Evolutionary conservation across 768 basidiomycete genomes (phyloP), one percentile per base, ranked within the genome.

Genomic region (Mycena rebaudengoi): DNA sequence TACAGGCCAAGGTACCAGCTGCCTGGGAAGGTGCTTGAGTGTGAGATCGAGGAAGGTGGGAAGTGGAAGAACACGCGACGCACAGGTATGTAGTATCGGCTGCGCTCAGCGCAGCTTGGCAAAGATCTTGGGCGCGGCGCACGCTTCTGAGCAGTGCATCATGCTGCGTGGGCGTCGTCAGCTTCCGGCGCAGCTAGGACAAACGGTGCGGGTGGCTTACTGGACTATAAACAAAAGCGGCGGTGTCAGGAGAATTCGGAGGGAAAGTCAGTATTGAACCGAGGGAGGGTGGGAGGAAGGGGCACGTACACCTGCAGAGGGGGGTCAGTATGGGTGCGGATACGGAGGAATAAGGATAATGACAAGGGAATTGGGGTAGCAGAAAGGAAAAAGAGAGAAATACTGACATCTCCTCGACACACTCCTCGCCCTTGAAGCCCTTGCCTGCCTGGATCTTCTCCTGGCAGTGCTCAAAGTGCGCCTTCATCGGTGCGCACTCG

Each of bases 401-500:
- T 7, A 86, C 90, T 76, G 69, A 92, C 91, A 95, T 75, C 84
- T 95, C 94, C 79, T 95, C 93, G 35, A 96, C 91, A 73, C 95
- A 97, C 74, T 96, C 95, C 82, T 97, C 96, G 66, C 88, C 88
- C 75, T 93, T 90, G 86, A 85, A 94, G 37, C 94, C 95, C 71
- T 95, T 73, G 26, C 95, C 96, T 29, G 82, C 83, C 62, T 87
- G 78, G 46, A 98, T 89, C 80, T 94, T 96, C 77, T 96, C 92
- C 74, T 92, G 86, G 77, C 96, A 97, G 73, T 96, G 92, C 62
- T 91, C 85, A 76, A 96, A 97, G 80, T 97, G 96, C 72, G 91
- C 87, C 37, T 89, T 82, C 58, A 89, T 75, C 35, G 87, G 77
- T 37, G 85, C 86, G 68, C 95, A 96, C 67, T 89, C 86, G 4